Evolutionary conservation across 495 filamentous ascomycete species (phyloP), one percentile per base, ranked within the genome.

Genomic region (Astrothelium macrocarpum): DNA sequence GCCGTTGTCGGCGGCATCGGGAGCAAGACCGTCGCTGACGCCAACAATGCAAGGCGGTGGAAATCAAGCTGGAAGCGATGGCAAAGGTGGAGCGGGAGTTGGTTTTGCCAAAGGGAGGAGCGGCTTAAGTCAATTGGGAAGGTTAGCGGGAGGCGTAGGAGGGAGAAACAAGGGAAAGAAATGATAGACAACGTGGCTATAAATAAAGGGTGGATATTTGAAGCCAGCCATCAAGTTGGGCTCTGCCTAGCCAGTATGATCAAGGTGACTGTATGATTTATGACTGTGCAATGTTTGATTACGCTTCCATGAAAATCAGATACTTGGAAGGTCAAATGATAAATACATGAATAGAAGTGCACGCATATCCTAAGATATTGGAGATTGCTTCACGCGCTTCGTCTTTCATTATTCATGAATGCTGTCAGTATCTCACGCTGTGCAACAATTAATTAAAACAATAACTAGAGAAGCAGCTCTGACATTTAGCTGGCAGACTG

Each of bases 51-150:
- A 5, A 63, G 56, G 32, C 12, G 31, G 32, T 10, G 26, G 25
- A 26, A 29, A 20, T 16, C 10, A 36, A 20, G 9, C 18, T 7
- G n/a, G 56, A 7, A 20, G 29, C 7, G 23, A 16, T 26, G 20
- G 39, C 42, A 29, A 20, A 20, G 53, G 42, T 7, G 28, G 59
- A 43, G 28, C 32, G 59, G 10, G 25, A 28, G n/a, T n/a, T n/a
- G n/a, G n/a, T n/a, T 28, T 32, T 53, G 23, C 28, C 12, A 63
- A 46, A 42, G 53, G 46, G 23, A 70, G 62, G 68, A 68, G 63
- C 49, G 59, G 68, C 23, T 39, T 71, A 59, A 70, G 67, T 39
- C 60, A 65, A 20, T 39, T 71, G 7, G 68, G 68, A 26, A n/a
- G 70, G 64, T 18, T 71, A 36, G 62, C 68, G 1, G 64, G 65